These are phyloP conservation scores for Boletellus deceptivus DNA, from an alignment of 1,284 basidiomycete species.

Conservation along the genomic window DNA sequence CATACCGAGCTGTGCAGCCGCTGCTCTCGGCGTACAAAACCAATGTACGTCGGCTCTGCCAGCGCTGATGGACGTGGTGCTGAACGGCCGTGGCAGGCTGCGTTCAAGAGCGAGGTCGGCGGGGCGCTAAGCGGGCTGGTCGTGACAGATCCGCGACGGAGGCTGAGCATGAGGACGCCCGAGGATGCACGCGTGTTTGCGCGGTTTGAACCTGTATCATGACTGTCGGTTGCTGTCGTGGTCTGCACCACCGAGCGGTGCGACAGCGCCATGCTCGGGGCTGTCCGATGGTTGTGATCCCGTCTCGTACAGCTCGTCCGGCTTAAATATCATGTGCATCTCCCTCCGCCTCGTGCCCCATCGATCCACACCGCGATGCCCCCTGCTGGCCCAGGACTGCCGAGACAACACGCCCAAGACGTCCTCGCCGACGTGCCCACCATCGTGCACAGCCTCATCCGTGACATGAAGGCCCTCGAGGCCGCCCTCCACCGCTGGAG, in stretches of 20 bases:
- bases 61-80: too few species aligned
- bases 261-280: conserved; percentile 8
- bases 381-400: conserved; percentile 22
- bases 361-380: conserved; percentile 6
- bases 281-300: conserved; percentile 6
- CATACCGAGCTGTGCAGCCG: conserved; percentile 44
- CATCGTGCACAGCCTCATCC: conserved; percentile 81
- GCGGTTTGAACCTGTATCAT: conserved; percentile 22
- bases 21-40: conserved; percentile 39
- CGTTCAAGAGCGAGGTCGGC: conserved; percentile 23
- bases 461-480: conserved; percentile 85
- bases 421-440: conserved; percentile 47
- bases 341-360: too few species aligned
- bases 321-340: background rate
- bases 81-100: too few species aligned
- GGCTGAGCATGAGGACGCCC: background rate
- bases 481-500: conserved; percentile 81
- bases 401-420: background rate
- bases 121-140: conserved; percentile 13
- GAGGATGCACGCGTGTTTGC: conserved; percentile 2
- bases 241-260: conserved; percentile 11
- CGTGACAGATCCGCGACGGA: conserved; percentile 24
- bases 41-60: conserved; percentile 37
- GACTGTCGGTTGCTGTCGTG: conserved; percentile 4
- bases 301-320: conserved; percentile 8